These are phyloP conservation scores for Penicillium alfredii DNA, from an alignment of 495 filamentous ascomycete genomes.

Conservation along the genomic window DNA sequence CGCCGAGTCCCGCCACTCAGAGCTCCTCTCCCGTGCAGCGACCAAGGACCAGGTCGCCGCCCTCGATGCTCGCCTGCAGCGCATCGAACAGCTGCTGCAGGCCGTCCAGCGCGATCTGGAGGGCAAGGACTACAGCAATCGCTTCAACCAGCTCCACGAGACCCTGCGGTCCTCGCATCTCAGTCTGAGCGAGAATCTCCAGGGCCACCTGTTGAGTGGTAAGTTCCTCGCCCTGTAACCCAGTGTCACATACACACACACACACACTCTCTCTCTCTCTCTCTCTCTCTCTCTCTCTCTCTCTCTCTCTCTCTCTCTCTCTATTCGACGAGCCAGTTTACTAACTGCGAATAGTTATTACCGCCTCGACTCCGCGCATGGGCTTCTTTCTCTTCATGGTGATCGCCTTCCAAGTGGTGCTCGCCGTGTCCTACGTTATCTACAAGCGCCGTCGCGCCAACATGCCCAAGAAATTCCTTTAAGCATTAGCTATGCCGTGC, in stretches of 20 bases:
- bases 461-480: constrained; percentile 91
- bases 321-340: too few relatives aligned
- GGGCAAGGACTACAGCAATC: constrained; percentile 64
- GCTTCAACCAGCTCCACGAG: constrained; percentile 65
- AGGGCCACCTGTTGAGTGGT: constrained; percentile 32
- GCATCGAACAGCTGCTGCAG: constrained; percentile 51
- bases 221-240: constrained; percentile 9
- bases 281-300: neutral
- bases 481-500: too few relatives aligned
- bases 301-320: too few relatives aligned
- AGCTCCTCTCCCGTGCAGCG: constrained; percentile 43
- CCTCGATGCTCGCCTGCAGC: constrained; percentile 47
- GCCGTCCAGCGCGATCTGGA: constrained; percentile 60
- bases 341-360: constrained; percentile 44
- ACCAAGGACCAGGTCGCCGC: constrained; percentile 49
- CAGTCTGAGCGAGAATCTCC: constrained; percentile 51
- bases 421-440: constrained; percentile 62
- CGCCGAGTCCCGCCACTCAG: constrained; percentile 54
- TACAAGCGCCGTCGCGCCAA: constrained; percentile 76
- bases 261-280: constrained; percentile 8
- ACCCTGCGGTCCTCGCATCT: constrained; percentile 68
- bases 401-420: constrained; percentile 66
- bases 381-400: constrained; percentile 68
- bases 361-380: constrained; percentile 57
- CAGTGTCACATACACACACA: neutral